Evolutionary conservation across 192 early-diverging fungal genomes (phyloP).

Genomic region (Jimgerdemannia lactiflua): DNA sequence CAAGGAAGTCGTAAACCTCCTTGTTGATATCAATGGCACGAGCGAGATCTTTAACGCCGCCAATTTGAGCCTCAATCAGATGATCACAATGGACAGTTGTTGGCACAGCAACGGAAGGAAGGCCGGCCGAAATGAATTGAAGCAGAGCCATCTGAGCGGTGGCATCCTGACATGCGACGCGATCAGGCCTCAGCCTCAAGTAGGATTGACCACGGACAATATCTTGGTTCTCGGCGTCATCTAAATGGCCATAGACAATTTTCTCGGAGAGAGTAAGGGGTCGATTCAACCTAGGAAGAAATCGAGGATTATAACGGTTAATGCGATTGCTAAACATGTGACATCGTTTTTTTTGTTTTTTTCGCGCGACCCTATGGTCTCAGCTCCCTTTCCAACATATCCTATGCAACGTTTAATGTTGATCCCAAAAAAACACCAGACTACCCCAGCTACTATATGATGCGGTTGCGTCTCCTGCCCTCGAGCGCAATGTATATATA

Average conservation of each 20-base stretch:
- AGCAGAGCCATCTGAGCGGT: conserved; percentile 98
- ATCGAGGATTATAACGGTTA: conserved; percentile 6
- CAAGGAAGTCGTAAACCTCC: conserved; percentile 93
- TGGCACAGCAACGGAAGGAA: conserved; percentile 85
- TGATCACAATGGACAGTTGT: conserved; percentile 97
- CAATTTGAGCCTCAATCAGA: conserved; percentile 90
- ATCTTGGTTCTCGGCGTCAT: conserved; percentile 92
- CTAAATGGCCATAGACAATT: conserved; percentile 97
- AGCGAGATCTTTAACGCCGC: conserved; percentile 78
- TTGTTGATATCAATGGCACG: conserved; percentile 86
- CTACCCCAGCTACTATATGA: too few species aligned
- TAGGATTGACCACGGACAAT: conserved; percentile 91
- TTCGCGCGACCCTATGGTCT: too few species aligned
- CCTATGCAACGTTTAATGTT: not conserved
- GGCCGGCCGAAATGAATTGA: conserved; percentile 95
- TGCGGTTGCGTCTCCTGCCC: too few species aligned
- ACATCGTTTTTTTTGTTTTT: not conserved
- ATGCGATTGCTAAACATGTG: not conserved
- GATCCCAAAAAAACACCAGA: too few species aligned
- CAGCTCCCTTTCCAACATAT: too few species aligned
- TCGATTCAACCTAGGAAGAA: conserved; percentile 66
- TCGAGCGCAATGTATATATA: not conserved
- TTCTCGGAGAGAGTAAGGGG: conserved; percentile 97
- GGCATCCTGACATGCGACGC: conserved; percentile 98
- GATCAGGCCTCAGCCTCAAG: conserved; percentile 95